Evolutionary conservation across 345 rosid genomes (phyloP).

Genomic region (Gossypium arboreum): DNA sequence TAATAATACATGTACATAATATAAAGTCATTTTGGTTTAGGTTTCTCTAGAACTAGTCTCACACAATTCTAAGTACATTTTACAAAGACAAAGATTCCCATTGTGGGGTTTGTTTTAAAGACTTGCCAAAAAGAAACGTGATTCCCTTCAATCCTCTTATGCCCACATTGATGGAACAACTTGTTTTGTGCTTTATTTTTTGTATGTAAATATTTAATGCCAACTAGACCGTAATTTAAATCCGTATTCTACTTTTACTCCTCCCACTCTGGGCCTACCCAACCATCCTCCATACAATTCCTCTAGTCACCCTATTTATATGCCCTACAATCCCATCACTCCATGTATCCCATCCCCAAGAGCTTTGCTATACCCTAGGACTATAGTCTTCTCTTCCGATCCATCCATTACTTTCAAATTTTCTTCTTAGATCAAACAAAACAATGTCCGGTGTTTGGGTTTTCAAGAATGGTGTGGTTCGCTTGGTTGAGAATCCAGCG

Average conservation of each 20-base stretch:
- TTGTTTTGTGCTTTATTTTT: neutral
- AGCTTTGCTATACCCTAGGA: constrained; percentile 1
- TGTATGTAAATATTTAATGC: too few relatives aligned
- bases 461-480: constrained; percentile 63
- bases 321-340: constrained; percentile 19
- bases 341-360: constrained; percentile 12
- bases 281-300: constrained; percentile 3
- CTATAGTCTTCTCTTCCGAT: neutral
- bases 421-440: neutral
- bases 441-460: constrained; percentile 84
- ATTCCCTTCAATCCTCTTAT: constrained; percentile 39
- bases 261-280: neutral
- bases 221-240: neutral
- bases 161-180: constrained; percentile 20
- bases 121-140: constrained; percentile 8
- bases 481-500: constrained; percentile 58
- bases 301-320: constrained; percentile 27
- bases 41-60: constrained; percentile 17
- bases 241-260: constrained; percentile 15
- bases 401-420: neutral
- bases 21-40: constrained; percentile 19
- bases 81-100: constrained; percentile 36
- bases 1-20: neutral
- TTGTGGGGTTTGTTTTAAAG: constrained; percentile 12
- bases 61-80: neutral